Percentiles rank a stretch among this genome's conserved stretches.
These are phyloP conservation scores for Paramecium tetraurelia DNA, from an alignment of 73 alveolate genomes.

Conservation along the genomic window DNA sequence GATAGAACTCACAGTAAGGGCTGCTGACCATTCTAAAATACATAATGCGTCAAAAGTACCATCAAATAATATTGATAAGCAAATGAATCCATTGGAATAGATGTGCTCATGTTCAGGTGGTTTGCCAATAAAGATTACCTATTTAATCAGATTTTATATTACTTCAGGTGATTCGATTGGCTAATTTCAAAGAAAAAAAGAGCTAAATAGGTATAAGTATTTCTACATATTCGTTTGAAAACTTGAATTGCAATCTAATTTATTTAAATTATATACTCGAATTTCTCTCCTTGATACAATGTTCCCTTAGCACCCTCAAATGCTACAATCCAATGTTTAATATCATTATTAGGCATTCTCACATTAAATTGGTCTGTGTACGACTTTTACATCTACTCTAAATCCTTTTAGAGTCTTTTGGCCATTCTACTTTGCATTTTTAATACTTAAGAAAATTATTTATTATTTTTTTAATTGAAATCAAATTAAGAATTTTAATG, in stretches of 20 bases:
- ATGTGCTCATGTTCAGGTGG: conserved; percentile 96
- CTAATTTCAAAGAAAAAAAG: conserved; percentile 60
- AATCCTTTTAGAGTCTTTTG: conserved; percentile 88
- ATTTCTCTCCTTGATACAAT: conserved; percentile 88
- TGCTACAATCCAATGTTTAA: conserved; percentile 79
- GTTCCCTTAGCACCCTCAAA: conserved; percentile 94
- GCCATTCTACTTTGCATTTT: conserved; percentile 77
- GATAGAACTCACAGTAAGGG: conserved; percentile 88
- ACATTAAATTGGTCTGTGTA: conserved; percentile 78
- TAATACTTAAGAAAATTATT: conserved; percentile 53
- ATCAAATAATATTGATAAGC: conserved; percentile 90
- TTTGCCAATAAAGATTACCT: conserved; percentile 85
- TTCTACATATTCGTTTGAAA: conserved; percentile 73
- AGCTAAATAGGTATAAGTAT: not conserved
- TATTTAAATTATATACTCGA: conserved; percentile 34
- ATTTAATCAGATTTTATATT: not conserved
- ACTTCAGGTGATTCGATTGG: conserved; percentile 98
- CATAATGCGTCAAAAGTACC: conserved; percentile 37
- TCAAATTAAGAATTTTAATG: not conserved
- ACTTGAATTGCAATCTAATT: conserved; percentile 86
- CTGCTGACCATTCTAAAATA: conserved; percentile 87
- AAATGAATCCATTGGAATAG: conserved; percentile 96
- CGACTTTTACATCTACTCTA: conserved; percentile 79
- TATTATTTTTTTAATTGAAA: not conserved
- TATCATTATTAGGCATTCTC: conserved; percentile 72